Percentiles rank a stretch among this genome's conserved stretches.
Evolutionary conservation across 352 stramenopile genomes (phyloP).

Genomic region (Elongisporangium prolatum): DNA sequence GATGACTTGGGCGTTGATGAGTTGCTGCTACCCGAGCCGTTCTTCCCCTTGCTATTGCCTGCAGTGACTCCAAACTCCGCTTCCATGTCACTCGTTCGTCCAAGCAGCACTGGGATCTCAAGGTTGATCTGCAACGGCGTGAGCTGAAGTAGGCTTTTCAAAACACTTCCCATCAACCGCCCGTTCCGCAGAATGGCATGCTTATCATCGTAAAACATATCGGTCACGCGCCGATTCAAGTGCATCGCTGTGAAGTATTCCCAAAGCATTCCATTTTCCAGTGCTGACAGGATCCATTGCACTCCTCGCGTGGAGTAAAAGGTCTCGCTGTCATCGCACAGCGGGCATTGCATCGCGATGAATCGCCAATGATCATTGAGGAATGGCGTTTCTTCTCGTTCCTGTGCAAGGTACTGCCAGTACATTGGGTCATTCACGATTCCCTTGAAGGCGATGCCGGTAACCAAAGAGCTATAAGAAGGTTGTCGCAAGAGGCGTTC

Average conservation of each 20-base stretch:
- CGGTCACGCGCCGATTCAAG: conserved; percentile 30
- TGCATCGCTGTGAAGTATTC: conserved; percentile 55
- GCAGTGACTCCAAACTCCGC: conserved; percentile 30
- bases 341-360: conserved; percentile 42
- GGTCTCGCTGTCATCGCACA: conserved; percentile 43
- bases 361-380: conserved; percentile 66
- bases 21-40: background rate
- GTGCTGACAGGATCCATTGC: conserved; percentile 65
- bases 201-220: conserved; percentile 49
- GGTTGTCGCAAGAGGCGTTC: conserved; percentile 1
- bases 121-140: conserved; percentile 43
- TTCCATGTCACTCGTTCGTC: conserved; percentile 37
- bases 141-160: conserved; percentile 42
- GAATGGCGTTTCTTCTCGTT: conserved; percentile 35
- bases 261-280: conserved; percentile 52
- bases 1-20: conserved; percentile 4
- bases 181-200: conserved; percentile 40
- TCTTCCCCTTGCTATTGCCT: conserved; percentile 1
- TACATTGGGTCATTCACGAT: conserved; percentile 26
- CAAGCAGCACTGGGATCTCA: conserved; percentile 46
- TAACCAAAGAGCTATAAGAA: conserved; percentile 1
- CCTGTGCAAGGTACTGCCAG: conserved; percentile 64
- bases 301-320: conserved; percentile 68
- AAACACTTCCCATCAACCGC: conserved; percentile 37
- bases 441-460: conserved; percentile 14